Percentiles rank a stretch among this genome's conserved stretches.
These are phyloP conservation scores for Cymbidium sinense DNA, from an alignment of 106 monocot genomes.

Conservation along the genomic window DNA sequence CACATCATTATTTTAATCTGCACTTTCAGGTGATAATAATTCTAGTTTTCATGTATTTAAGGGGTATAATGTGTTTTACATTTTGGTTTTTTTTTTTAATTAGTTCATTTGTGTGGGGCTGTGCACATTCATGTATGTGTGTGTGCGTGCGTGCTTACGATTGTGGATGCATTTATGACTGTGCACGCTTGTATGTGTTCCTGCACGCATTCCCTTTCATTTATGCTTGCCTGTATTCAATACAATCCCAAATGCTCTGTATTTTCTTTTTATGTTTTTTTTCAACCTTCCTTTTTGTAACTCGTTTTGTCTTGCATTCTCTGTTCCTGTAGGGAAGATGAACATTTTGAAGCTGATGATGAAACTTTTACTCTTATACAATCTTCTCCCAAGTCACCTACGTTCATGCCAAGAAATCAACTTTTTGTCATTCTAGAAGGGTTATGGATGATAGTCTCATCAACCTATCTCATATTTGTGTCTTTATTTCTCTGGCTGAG, in stretches of 20 bases:
- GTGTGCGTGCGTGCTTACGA: not conserved
- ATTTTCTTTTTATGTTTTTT: not conserved
- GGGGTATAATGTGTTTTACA: not conserved
- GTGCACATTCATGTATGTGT: not conserved
- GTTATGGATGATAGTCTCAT: constrained; percentile 67
- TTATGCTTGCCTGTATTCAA: not conserved
- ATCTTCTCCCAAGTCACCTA: constrained; percentile 43
- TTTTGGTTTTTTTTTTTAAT: not conserved
- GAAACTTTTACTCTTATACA: constrained; percentile 26
- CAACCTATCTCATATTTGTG: constrained; percentile 70
- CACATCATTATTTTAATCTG: not conserved
- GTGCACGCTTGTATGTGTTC: not conserved
- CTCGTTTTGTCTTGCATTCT: not conserved
- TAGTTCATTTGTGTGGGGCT: too few species aligned
- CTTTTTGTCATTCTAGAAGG: constrained; percentile 73
- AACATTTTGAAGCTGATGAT: constrained; percentile 27
- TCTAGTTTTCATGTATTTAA: not conserved
- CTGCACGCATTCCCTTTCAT: not conserved
- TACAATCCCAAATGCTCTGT: not conserved
- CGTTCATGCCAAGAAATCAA: constrained; percentile 24
- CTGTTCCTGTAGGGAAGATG: constrained; percentile 28
- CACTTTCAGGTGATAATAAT: not conserved
- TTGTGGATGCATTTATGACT: not conserved
- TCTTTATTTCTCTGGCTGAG: constrained; percentile 85
- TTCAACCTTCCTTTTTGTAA: not conserved